phyloP scores from a whole-genome alignment of 2,329 filamentous ascomycete genomes.

The Aureobasidium sp. region DNA sequence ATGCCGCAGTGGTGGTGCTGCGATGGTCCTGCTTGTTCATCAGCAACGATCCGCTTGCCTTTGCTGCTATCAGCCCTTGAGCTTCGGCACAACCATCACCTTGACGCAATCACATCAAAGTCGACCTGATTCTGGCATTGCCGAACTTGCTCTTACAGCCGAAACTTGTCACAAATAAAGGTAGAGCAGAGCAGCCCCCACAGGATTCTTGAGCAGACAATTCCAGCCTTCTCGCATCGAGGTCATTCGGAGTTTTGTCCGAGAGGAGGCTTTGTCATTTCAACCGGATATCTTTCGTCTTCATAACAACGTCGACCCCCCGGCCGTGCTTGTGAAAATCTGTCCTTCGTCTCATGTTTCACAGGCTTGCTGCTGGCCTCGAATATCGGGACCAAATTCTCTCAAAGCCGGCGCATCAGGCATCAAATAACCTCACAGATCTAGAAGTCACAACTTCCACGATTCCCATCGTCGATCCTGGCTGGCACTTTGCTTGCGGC shows the following conservation, averaged over 20 bases:
- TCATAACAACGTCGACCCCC: neutral
- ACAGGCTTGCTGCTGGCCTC: neutral
- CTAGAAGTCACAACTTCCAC: neutral
- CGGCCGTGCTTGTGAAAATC: neutral
- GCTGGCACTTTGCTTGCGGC: conserved; percentile 7
- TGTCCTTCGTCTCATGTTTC: neutral
- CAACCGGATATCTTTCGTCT: conserved; percentile 3
- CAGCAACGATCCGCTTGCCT: neutral
- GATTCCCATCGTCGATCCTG: conserved; percentile 12
- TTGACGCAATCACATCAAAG: too few species aligned
- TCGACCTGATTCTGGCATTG: too few species aligned
- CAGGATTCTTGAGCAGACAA: neutral
- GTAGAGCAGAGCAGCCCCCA: neutral
- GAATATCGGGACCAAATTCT: neutral
- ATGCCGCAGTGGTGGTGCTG: neutral
- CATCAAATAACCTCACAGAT: neutral
- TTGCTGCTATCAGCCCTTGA: too few species aligned
- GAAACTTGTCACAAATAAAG: too few species aligned
- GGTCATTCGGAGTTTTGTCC: neutral
- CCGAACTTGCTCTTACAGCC: too few species aligned
- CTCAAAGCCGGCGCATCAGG: neutral
- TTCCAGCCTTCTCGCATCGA: neutral
- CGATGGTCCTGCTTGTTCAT: too few species aligned
- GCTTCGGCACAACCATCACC: too few species aligned
- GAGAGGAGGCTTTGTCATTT: conserved; percentile 13